These are phyloP conservation scores for Monascus purpureus DNA, from an alignment of 495 filamentous ascomycete genomes.

Conservation along the genomic window DNA sequence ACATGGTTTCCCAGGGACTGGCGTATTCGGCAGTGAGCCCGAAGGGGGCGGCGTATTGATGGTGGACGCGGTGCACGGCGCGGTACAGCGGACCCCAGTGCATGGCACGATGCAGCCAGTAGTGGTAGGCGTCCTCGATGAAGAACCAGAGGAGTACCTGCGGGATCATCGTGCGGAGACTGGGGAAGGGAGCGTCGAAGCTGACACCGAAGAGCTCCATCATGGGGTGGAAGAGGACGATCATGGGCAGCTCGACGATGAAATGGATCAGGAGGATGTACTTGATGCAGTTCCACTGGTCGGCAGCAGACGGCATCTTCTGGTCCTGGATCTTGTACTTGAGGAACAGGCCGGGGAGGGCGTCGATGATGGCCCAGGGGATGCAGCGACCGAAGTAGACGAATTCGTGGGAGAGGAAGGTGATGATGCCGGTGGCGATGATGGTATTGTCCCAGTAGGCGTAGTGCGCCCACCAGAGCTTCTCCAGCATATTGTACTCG, in stretches of 20 bases:
- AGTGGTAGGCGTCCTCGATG: constrained; percentile 1
- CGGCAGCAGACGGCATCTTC: background rate
- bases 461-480: constrained; percentile 1
- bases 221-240: constrained; percentile 1
- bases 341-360: background rate
- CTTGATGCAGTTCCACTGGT: background rate
- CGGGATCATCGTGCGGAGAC: background rate
- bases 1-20: constrained; percentile 1
- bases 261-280: constrained; percentile 1
- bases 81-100: constrained; percentile 1
- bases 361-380: background rate
- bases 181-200: constrained; percentile 1
- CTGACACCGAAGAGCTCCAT: constrained; percentile 1
- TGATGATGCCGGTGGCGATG: background rate
- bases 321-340: constrained; percentile 1
- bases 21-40: constrained; percentile 1
- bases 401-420: background rate
- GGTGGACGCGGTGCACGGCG: background rate
- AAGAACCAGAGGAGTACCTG: background rate
- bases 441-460: constrained; percentile 1
- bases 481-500: background rate
- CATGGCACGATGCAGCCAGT: constrained; percentile 1
- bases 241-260: constrained; percentile 1
- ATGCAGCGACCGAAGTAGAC: constrained; percentile 1
- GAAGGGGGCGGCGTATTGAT: constrained; percentile 1